Percentiles rank a stretch among this genome's conserved stretches.
Conservation (phyloP, 805 yeast genomes). For the Kockiozyma suomiensis region DNA sequence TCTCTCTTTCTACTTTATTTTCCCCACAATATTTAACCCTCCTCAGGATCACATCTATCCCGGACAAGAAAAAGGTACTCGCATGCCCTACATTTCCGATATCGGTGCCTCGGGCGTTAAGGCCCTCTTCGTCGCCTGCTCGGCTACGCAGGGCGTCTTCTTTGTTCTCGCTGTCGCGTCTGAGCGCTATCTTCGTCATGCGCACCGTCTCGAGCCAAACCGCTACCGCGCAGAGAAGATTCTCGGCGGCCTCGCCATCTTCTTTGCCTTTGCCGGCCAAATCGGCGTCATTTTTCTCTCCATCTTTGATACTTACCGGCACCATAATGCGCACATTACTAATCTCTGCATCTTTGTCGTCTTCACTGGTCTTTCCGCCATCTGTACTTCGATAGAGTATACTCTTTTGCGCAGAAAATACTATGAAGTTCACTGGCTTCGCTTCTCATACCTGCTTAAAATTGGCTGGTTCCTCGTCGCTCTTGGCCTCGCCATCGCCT, state of each 20-base stretch:
- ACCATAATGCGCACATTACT: constrained; percentile 55
- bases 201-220: constrained; percentile 58
- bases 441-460: constrained; percentile 54
- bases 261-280: constrained; percentile 60
- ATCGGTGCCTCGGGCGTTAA: constrained; percentile 86
- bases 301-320: constrained; percentile 65
- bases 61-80: constrained; percentile 44
- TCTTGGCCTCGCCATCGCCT: constrained; percentile 66
- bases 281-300: constrained; percentile 74
- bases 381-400: constrained; percentile 50
- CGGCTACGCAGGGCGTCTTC: constrained; percentile 76
- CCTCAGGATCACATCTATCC: constrained; percentile 23
- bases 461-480: constrained; percentile 68
- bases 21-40: no score
- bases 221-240: constrained; percentile 49
- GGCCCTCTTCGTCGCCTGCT: constrained; percentile 79
- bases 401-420: constrained; percentile 51
- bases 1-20: background rate
- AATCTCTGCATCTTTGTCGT: constrained; percentile 77
- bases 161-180: constrained; percentile 63
- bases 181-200: constrained; percentile 64
- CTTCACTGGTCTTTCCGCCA: constrained; percentile 58
- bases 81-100: constrained; percentile 72
- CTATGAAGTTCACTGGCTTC: constrained; percentile 45
- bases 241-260: constrained; percentile 49